Evolutionary conservation across 2,329 filamentous ascomycete genomes (phyloP).

Genomic region (Pleurostoma richardsiae): DNA sequence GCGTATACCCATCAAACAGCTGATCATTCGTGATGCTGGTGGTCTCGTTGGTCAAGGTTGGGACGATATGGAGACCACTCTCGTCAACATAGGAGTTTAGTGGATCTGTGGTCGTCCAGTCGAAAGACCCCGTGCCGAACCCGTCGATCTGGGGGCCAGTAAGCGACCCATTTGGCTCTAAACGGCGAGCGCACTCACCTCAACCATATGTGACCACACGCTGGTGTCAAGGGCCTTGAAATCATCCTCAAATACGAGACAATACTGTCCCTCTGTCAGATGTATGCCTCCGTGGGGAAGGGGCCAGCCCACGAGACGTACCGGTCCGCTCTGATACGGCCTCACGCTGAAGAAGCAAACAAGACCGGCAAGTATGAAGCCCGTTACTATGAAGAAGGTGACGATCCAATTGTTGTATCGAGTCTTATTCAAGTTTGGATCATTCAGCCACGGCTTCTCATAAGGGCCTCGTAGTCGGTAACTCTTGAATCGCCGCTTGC

Average conservation of each 20-base stretch:
- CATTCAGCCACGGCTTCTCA: conserved; percentile 32
- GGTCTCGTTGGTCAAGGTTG: conserved; percentile 39
- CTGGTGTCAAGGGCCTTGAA: conserved; percentile 23
- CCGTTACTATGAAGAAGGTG: conserved; percentile 21
- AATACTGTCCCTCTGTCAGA: conserved; percentile 15
- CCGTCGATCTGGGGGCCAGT: conserved; percentile 23
- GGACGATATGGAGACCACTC: conserved; percentile 49
- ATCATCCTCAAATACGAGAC: conserved; percentile 43
- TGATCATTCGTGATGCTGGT: conserved; percentile 31
- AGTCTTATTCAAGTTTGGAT: conserved; percentile 23
- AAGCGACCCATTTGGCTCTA: conserved; percentile 15
- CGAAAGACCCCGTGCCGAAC: conserved; percentile 44
- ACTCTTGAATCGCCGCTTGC: conserved; percentile 21
- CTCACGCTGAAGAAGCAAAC: conserved; percentile 23
- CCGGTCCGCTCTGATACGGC: conserved; percentile 3
- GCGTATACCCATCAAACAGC: conserved; percentile 30
- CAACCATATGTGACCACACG: conserved; percentile 45
- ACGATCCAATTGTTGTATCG: conserved; percentile 29
- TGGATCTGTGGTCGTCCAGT: conserved; percentile 46
- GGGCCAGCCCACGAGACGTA: too few species aligned
- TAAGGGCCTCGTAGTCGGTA: conserved; percentile 26
- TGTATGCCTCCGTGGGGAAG: too few species aligned
- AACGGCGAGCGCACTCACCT: conserved; percentile 24
- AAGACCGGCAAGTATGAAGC: conserved; percentile 24
- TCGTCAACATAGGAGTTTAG: conserved; percentile 41